A percentile compares a stretch with the other conserved stretches of the same genome.
Evolutionary conservation across 495 filamentous ascomycete genomes (phyloP).

Genomic region (Coniosporium apollinis): DNA sequence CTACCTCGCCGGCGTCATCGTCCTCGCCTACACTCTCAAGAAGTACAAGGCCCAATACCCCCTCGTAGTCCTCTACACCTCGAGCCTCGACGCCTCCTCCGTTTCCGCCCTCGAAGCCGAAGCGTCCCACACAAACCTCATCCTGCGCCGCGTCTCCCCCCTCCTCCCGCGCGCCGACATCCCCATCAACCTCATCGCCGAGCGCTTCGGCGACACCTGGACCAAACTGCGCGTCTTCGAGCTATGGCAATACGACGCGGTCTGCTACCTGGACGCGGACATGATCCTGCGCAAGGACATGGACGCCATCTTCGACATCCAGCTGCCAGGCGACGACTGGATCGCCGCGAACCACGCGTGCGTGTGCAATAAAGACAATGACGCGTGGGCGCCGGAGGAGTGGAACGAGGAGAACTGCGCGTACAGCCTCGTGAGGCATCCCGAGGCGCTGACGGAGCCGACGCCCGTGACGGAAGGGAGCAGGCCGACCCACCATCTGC

Average conservation of each 20-base stretch:
- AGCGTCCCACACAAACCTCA: slow-evolving; percentile 18
- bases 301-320: slow-evolving; percentile 27
- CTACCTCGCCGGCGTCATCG: slow-evolving; percentile 34
- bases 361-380: slow-evolving; percentile 33
- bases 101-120: slow-evolving; percentile 22
- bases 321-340: slow-evolving; percentile 19
- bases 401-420: slow-evolving; percentile 35
- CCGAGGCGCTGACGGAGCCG: slow-evolving; percentile 15
- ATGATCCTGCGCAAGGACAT: slow-evolving; percentile 27
- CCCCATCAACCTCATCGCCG: slow-evolving; percentile 21
- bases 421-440: slow-evolving; percentile 26
- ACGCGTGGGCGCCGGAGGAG: slow-evolving; percentile 29
- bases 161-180: slow-evolving; percentile 17
- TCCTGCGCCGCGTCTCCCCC: slow-evolving; percentile 20
- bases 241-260: slow-evolving; percentile 22
- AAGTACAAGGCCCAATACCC: slow-evolving; percentile 28
- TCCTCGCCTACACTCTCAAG: slow-evolving; percentile 31
- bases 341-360: slow-evolving; percentile 35
- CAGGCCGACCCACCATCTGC: slow-evolving; percentile 19
- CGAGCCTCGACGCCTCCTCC: slow-evolving; percentile 15
- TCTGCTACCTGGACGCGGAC: slow-evolving; percentile 35
- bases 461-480: slow-evolving; percentile 10
- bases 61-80: slow-evolving; percentile 31
- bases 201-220: slow-evolving; percentile 37
- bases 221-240: slow-evolving; percentile 38